Percentiles rank a stretch among this genome's conserved stretches.
Evolutionary conservation across 2,329 filamentous ascomycete genomes (phyloP).

Genomic region (Alternaria atra): DNA sequence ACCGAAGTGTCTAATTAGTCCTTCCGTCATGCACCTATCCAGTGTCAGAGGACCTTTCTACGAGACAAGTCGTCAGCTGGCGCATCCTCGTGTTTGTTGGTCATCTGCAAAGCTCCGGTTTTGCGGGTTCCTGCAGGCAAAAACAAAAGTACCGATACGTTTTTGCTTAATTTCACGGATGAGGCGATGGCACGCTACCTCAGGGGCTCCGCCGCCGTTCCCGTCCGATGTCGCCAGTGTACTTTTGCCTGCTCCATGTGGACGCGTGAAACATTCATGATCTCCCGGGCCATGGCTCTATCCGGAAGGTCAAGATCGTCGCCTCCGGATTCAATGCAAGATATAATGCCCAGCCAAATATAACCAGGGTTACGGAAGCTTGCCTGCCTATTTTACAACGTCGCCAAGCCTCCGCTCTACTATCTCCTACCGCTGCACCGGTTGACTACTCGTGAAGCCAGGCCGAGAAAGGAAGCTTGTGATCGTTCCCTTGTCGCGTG

Average conservation of each 20-base stretch:
- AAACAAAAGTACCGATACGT: conserved; percentile 4
- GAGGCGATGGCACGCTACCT: not conserved
- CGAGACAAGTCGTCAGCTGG: conserved; percentile 2
- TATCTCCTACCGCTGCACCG: conserved; percentile 12
- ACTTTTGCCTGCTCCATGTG: conserved; percentile 7
- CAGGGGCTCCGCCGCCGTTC: conserved; percentile 4
- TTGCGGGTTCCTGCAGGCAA: conserved; percentile 29
- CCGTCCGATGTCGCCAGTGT: not conserved
- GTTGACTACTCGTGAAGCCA: conserved; percentile 13
- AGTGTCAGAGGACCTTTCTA: not conserved
- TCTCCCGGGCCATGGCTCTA: conserved; percentile 16
- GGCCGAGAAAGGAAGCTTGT: conserved; percentile 23
- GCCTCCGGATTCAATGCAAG: conserved; percentile 11
- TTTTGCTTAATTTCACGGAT: not conserved
- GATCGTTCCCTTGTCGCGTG: conserved; percentile 16
- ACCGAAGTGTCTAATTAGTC: conserved; percentile 6
- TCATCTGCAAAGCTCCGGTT: conserved; percentile 15
- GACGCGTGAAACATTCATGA: conserved; percentile 13
- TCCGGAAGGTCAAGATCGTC: conserved; percentile 26
- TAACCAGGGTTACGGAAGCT: conserved; percentile 14
- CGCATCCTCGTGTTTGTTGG: conserved; percentile 9
- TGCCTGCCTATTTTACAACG: conserved; percentile 30
- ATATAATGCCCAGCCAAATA: conserved; percentile 28
- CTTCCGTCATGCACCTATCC: conserved; percentile 10
- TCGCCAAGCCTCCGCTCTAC: conserved; percentile 25